A percentile compares a stretch with the other conserved stretches of the same genome.
Evolutionary conservation across 495 filamentous ascomycete genomes (phyloP).

Genomic region (Penicillium samsonianum): DNA sequence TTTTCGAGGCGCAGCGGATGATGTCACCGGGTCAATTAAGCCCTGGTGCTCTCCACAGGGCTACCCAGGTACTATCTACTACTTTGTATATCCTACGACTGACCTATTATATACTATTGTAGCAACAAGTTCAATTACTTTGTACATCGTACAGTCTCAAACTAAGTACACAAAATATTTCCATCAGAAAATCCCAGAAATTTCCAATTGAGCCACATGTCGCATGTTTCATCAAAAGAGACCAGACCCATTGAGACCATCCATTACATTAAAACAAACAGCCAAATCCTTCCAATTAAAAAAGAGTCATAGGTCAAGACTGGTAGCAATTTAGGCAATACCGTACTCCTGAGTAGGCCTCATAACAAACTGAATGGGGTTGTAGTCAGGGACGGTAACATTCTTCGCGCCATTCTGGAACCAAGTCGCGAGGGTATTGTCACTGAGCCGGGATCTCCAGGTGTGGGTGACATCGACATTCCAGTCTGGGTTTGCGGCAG

Average conservation of each 20-base stretch:
- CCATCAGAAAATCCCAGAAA: background rate
- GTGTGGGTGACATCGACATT: slow-evolving; percentile 39
- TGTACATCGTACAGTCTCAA: slow-evolving; percentile 9
- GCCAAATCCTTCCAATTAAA: background rate
- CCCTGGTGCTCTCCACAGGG: too few relatives aligned
- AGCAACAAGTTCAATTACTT: background rate
- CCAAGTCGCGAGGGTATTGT: slow-evolving; percentile 23
- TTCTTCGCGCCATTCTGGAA: slow-evolving; percentile 9
- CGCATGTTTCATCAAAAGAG: background rate
- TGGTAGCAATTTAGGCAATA: slow-evolving; percentile 22
- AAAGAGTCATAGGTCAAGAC: background rate
- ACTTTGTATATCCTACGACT: background rate
- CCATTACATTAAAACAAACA: background rate
- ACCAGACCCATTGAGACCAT: background rate
- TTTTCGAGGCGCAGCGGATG: slow-evolving; percentile 10
- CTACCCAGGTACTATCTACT: background rate
- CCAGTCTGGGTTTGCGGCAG: slow-evolving; percentile 31
- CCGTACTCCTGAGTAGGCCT: slow-evolving; percentile 31
- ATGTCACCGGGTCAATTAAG: slow-evolving; percentile 10
- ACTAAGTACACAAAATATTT: slow-evolving; percentile 4
- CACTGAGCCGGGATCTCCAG: slow-evolving; percentile 27
- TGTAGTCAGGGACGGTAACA: slow-evolving; percentile 7
- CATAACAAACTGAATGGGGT: slow-evolving; percentile 23
- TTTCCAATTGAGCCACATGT: background rate
- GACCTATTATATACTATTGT: background rate